Evolutionary conservation across 805 yeast species (phyloP).

Genomic region (Cyberlindnera japonica): DNA sequence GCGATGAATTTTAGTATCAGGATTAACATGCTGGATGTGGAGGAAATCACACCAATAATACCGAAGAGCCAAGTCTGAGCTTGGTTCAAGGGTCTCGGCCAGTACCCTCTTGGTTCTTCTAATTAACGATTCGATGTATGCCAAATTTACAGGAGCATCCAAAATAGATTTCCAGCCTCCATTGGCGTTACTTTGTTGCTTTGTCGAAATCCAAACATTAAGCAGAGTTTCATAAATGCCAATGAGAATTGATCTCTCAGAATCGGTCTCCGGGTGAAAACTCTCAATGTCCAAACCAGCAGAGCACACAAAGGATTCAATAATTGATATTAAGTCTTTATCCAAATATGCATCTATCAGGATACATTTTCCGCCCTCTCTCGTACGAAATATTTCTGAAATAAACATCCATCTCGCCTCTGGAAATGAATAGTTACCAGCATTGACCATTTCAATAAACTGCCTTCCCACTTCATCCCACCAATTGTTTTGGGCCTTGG

Average conservation of each 20-base stretch:
- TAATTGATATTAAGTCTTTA: slow-evolving; percentile 6
- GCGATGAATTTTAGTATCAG: slow-evolving; percentile 31
- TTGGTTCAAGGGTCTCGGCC: slow-evolving; percentile 11
- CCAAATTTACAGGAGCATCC: slow-evolving; percentile 31
- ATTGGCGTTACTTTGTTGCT: slow-evolving; percentile 18
- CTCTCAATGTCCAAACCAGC: neutral
- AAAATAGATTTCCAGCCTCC: slow-evolving; percentile 28
- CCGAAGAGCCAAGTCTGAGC: slow-evolving; percentile 27
- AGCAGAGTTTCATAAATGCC: slow-evolving; percentile 45
- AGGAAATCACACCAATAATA: slow-evolving; percentile 48
- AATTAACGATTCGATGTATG: slow-evolving; percentile 41
- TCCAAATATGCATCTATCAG: slow-evolving; percentile 41
- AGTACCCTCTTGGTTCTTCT: slow-evolving; percentile 42
- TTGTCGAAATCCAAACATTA: slow-evolving; percentile 37
- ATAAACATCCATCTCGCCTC: slow-evolving; percentile 36
- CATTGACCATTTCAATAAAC: slow-evolving; percentile 30
- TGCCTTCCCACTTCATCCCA: slow-evolving; percentile 18
- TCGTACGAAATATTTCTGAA: slow-evolving; percentile 18
- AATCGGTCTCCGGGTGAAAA: neutral
- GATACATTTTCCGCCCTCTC: slow-evolving; percentile 24
- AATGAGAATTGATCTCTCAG: slow-evolving; percentile 24
- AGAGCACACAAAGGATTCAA: slow-evolving; percentile 18
- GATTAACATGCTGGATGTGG: slow-evolving; percentile 39
- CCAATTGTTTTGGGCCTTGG: slow-evolving; percentile 12
- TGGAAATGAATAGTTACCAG: slow-evolving; percentile 32